phyloP scores from a whole-genome alignment of 768 basidiomycete genomes.

The Polyporus arcularius region DNA sequence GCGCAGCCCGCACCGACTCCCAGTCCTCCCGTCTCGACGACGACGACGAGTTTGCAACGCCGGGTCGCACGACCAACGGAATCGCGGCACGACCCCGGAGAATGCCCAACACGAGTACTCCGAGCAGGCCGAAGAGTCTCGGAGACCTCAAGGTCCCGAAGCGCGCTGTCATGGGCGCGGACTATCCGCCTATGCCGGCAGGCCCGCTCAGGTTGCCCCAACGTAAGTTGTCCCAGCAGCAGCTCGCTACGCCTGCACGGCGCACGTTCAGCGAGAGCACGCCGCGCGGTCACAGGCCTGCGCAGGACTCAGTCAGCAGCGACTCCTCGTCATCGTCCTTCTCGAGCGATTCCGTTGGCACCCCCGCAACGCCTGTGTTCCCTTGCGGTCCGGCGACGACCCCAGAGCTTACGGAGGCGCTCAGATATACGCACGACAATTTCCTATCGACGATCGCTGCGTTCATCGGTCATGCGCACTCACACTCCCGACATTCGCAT shows the following conservation, averaged over 20 bases:
- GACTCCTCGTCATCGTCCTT: slow-evolving; percentile 68
- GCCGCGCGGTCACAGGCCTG: slow-evolving; percentile 19
- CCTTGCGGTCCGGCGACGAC: slow-evolving; percentile 73
- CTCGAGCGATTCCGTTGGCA: slow-evolving; percentile 56
- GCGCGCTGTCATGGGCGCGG: slow-evolving; percentile 35
- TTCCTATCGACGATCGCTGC: slow-evolving; percentile 94
- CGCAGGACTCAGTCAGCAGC: slow-evolving; percentile 62
- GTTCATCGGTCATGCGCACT: slow-evolving; percentile 96
- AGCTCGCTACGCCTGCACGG: slow-evolving; percentile 10
- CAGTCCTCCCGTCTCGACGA: slow-evolving; percentile 35
- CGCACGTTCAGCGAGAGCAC: slow-evolving; percentile 1
- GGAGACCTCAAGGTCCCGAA: slow-evolving; percentile 47
- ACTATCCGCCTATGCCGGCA: slow-evolving; percentile 38
- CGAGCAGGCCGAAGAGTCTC: slow-evolving; percentile 53
- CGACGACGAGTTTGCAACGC: slow-evolving; percentile 13
- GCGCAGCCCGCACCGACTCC: slow-evolving; percentile 26
- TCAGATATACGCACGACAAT: slow-evolving; percentile 85
- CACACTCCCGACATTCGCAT: slow-evolving; percentile 86
- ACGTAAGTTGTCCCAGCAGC: slow-evolving; percentile 16
- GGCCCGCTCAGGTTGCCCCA: slow-evolving; percentile 5
- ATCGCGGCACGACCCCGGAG: slow-evolving; percentile 15
- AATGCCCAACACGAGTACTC: slow-evolving; percentile 13
- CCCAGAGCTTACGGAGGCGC: slow-evolving; percentile 69
- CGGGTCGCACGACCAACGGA: slow-evolving; percentile 18
- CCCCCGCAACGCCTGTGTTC: slow-evolving; percentile 52